Conservation (phyloP, 495 filamentous ascomycete species). For the Chaetomium fimeti region DNA sequence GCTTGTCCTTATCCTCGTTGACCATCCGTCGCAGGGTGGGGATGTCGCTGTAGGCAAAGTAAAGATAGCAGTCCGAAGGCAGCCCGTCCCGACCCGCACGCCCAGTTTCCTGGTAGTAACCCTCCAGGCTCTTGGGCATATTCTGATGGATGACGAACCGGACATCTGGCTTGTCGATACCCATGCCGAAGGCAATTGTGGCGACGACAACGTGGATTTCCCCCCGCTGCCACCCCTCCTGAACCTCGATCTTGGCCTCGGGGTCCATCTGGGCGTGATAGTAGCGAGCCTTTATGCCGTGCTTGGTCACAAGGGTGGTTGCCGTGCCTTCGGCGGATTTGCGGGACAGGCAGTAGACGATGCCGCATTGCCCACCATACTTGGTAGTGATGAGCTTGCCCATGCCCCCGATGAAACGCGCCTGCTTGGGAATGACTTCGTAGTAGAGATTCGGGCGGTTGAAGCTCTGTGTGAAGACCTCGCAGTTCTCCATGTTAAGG, state of each 20-base stretch:
- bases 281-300: conserved; percentile 70
- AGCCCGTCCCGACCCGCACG: conserved; percentile 90
- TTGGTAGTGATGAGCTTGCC: conserved; percentile 64
- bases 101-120: conserved; percentile 97
- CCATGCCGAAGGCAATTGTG: conserved; percentile 99
- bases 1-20: conserved; percentile 64
- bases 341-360: conserved; percentile 90
- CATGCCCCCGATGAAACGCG: conserved; percentile 61
- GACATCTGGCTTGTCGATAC: conserved; percentile 95
- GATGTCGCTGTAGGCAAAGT: conserved; percentile 74
- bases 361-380: conserved; percentile 74
- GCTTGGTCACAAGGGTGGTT: conserved; percentile 55
- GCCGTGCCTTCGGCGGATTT: conserved; percentile 80
- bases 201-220: conserved; percentile 86
- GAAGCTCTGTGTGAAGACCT: conserved; percentile 84
- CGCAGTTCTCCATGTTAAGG: conserved; percentile 72
- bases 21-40: conserved; percentile 69
- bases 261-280: conserved; percentile 80
- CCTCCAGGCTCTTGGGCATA: conserved; percentile 93
- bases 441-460: conserved; percentile 91
- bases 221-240: conserved; percentile 78
- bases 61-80: conserved; percentile 84
- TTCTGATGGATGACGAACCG: conserved; percentile 92
- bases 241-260: conserved; percentile 61
- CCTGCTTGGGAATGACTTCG: conserved; percentile 62